These are phyloP conservation scores for Chrysosporium keratinophilum DNA, from an alignment of 2,329 filamentous ascomycete genomes.

Conservation along the genomic window DNA sequence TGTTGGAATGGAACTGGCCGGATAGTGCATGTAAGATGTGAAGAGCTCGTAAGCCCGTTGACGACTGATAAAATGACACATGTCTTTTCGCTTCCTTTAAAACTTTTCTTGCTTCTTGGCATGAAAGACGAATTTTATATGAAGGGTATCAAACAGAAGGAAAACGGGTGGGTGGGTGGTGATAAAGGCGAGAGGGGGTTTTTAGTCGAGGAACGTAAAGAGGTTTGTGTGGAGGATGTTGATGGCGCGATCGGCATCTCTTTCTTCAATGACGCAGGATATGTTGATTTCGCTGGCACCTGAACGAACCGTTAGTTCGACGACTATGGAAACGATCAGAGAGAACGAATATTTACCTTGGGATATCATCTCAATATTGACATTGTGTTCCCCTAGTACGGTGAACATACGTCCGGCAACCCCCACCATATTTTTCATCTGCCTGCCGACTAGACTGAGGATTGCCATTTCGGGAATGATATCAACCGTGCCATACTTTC, in stretches of 20 bases:
- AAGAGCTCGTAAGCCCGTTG: background rate
- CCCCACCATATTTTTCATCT: conserved; percentile 96
- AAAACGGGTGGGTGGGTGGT: background rate
- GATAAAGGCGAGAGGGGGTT: background rate
- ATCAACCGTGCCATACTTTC: conserved; percentile 78
- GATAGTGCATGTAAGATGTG: conserved; percentile 3
- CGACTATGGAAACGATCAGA: background rate
- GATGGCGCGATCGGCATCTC: conserved; percentile 83
- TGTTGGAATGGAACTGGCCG: conserved; percentile 15
- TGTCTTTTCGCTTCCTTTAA: background rate
- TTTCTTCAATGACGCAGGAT: conserved; percentile 87
- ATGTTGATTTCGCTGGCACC: conserved; percentile 99
- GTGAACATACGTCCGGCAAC: conserved; percentile 92
- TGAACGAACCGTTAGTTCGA: conserved; percentile 29
- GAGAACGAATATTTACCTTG: conserved; percentile 55
- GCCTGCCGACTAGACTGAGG: conserved; percentile 81
- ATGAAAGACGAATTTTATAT: conserved; percentile 1
- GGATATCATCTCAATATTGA: conserved; percentile 99
- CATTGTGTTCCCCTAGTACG: conserved; percentile 79
- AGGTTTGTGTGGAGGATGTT: conserved; percentile 94
- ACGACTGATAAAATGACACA: background rate
- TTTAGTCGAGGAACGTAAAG: conserved; percentile 80
- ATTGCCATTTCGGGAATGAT: conserved; percentile 90
- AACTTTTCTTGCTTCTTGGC: background rate
- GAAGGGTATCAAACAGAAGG: conserved; percentile 11